Conservation (phyloP, 495 filamentous ascomycete species). For the Hypoxylon cercidicola region DNA sequence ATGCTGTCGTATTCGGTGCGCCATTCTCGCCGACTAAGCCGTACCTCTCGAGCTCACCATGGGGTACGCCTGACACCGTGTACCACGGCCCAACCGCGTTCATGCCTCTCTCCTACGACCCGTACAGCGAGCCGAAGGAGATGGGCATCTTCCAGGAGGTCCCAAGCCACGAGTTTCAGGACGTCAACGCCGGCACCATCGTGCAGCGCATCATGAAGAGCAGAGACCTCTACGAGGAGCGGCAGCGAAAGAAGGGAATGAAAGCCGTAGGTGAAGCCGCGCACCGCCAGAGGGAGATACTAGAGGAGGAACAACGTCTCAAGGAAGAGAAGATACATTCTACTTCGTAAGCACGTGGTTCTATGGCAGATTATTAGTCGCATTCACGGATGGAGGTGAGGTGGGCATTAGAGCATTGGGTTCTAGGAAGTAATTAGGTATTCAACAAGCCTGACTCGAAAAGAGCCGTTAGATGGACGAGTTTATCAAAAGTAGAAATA, state of each 20-base stretch:
- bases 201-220: conserved; percentile 88
- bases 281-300: conserved; percentile 60
- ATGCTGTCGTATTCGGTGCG: conserved; percentile 87
- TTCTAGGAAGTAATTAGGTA: too few species aligned
- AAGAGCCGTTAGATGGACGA: too few species aligned
- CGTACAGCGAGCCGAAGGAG: conserved; percentile 79
- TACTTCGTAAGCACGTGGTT: background rate
- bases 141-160: conserved; percentile 84
- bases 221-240: conserved; percentile 84
- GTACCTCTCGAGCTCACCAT: conserved; percentile 80
- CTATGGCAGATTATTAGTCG: background rate
- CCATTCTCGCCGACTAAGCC: conserved; percentile 81
- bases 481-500: too few species aligned
- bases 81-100: conserved; percentile 96
- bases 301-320: conserved; percentile 62
- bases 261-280: conserved; percentile 80
- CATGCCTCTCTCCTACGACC: conserved; percentile 86
- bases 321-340: conserved; percentile 48
- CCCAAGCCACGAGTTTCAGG: conserved; percentile 75
- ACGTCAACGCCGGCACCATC: conserved; percentile 93
- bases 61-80: conserved; percentile 79
- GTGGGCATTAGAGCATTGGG: too few species aligned
- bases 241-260: conserved; percentile 86
- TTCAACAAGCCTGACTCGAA: too few species aligned
- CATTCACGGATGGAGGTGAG: background rate